Conservation (phyloP, 23 red algal species). For the Gracilariopsis chorda region DNA sequence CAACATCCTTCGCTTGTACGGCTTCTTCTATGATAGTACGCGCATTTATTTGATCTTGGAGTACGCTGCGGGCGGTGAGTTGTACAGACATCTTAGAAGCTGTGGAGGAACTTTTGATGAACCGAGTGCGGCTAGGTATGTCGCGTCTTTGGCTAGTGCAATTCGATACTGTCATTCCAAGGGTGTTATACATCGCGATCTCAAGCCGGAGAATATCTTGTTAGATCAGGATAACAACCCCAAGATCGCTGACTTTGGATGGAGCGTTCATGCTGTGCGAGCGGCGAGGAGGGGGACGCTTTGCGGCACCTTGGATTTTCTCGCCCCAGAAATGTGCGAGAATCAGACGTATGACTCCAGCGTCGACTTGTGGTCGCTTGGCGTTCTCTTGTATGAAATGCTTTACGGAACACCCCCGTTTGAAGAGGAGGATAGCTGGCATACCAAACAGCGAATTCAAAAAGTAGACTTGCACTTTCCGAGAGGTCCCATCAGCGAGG, state of each 20-base stretch:
- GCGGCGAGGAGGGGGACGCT: constrained; percentile 64
- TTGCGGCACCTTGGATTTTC: constrained; percentile 98
- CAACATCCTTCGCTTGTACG: constrained; percentile 85
- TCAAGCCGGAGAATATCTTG: constrained; percentile 86
- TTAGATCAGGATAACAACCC: constrained; percentile 57
- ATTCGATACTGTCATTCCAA: constrained; percentile 87
- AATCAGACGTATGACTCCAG: constrained; percentile 65
- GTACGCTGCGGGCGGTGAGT: constrained; percentile 87
- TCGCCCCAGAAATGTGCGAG: constrained; percentile 93
- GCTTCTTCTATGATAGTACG: constrained; percentile 86
- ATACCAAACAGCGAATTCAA: constrained; percentile 78
- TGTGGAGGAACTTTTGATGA: constrained; percentile 78
- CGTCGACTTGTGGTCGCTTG: constrained; percentile 92
- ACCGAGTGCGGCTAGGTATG: constrained; percentile 60
- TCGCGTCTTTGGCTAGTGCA: constrained; percentile 66
- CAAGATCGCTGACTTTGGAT: constrained; percentile 95
- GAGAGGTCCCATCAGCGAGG: constrained; percentile 13
- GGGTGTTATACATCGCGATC: constrained; percentile 88
- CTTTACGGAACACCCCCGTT: constrained; percentile 93
- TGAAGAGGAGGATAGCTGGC: constrained; percentile 63
- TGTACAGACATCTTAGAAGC: constrained; percentile 73
- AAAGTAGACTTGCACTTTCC: constrained; percentile 76
- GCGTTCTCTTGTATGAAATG: constrained; percentile 95
- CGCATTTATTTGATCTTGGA: constrained; percentile 90
- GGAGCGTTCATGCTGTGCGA: constrained; percentile 88